Evolutionary conservation across 2,329 filamentous ascomycete genomes (phyloP).

Genomic region (Talaromyces albobiverticillius): DNA sequence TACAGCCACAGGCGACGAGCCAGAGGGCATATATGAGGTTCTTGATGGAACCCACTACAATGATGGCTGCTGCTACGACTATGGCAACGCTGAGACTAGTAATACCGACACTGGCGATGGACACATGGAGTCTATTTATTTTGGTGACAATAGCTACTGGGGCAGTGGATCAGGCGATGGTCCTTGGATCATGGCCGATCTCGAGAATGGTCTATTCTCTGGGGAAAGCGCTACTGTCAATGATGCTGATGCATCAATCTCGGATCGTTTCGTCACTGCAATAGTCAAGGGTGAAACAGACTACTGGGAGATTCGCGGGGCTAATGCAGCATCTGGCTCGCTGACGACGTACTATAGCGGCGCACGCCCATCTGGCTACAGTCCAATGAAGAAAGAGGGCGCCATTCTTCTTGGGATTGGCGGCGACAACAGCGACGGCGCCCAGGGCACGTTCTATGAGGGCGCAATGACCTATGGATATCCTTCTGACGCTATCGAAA

Average conservation of each 20-base stretch:
- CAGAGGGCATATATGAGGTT: slow-evolving; percentile 40
- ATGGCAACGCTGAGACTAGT: slow-evolving; percentile 57
- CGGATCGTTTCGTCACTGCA: slow-evolving; percentile 56
- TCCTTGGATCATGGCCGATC: slow-evolving; percentile 68
- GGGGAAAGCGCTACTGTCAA: slow-evolving; percentile 49
- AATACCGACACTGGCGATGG: slow-evolving; percentile 56
- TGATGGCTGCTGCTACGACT: slow-evolving; percentile 48
- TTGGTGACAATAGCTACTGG: slow-evolving; percentile 54
- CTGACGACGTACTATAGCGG: slow-evolving; percentile 62
- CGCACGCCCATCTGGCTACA: slow-evolving; percentile 56
- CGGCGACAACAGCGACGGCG: slow-evolving; percentile 61
- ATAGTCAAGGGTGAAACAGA: slow-evolving; percentile 56
- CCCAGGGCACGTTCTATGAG: slow-evolving; percentile 64
- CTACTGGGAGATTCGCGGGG: slow-evolving; percentile 60
- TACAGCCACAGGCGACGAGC: slow-evolving; percentile 53
- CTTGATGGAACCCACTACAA: slow-evolving; percentile 36
- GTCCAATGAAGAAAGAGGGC: slow-evolving; percentile 63
- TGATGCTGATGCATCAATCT: slow-evolving; percentile 51
- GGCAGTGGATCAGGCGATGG: slow-evolving; percentile 57
- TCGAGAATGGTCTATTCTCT: slow-evolving; percentile 66
- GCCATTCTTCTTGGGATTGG: slow-evolving; percentile 68
- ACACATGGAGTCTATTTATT: slow-evolving; percentile 70
- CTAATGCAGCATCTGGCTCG: slow-evolving; percentile 53
- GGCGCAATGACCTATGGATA: slow-evolving; percentile 64
- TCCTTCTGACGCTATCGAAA: slow-evolving; percentile 58